phyloP scores from a whole-genome alignment of 1,139 yeast species.

The Candida pseudocylindracea region DNA sequence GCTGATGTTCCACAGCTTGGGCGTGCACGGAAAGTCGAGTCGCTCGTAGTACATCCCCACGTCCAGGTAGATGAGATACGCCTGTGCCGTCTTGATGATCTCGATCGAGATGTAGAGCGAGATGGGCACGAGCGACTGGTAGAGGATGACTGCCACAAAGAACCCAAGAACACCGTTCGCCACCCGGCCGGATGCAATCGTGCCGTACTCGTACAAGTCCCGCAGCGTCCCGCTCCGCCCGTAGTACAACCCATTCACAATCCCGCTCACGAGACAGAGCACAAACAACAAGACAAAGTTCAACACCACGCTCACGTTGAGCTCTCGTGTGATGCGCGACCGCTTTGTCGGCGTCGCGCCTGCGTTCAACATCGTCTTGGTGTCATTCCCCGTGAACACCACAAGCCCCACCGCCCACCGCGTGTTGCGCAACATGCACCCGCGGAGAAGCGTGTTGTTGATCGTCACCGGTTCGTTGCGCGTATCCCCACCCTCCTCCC shows the following conservation, averaged over 20 bases:
- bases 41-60: constrained; percentile 21
- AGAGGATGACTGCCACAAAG: constrained; percentile 28
- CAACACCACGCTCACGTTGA: constrained; percentile 24
- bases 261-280: constrained; percentile 27
- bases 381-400: constrained; percentile 28
- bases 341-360: constrained; percentile 36
- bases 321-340: constrained; percentile 26
- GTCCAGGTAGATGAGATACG: constrained; percentile 23
- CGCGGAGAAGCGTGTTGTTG: constrained; percentile 26
- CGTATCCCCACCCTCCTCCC: constrained; percentile 7
- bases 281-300: constrained; percentile 24
- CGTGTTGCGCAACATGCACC: constrained; percentile 28
- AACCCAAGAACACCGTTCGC: constrained; percentile 27
- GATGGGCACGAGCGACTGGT: constrained; percentile 36
- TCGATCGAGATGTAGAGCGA: constrained; percentile 37
- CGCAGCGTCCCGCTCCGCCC: constrained; percentile 12
- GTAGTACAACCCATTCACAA: constrained; percentile 29
- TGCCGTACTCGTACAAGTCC: constrained; percentile 22
- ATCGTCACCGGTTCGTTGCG: constrained; percentile 11
- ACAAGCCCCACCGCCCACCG: constrained; percentile 32
- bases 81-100: constrained; percentile 35
- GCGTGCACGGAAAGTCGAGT: constrained; percentile 36
- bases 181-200: constrained; percentile 26
- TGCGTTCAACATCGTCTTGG: constrained; percentile 34
- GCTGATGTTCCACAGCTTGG: constrained; percentile 38